Evolutionary conservation across 768 basidiomycete species (phyloP).

Genomic region (Crassisporium funariophilum): DNA sequence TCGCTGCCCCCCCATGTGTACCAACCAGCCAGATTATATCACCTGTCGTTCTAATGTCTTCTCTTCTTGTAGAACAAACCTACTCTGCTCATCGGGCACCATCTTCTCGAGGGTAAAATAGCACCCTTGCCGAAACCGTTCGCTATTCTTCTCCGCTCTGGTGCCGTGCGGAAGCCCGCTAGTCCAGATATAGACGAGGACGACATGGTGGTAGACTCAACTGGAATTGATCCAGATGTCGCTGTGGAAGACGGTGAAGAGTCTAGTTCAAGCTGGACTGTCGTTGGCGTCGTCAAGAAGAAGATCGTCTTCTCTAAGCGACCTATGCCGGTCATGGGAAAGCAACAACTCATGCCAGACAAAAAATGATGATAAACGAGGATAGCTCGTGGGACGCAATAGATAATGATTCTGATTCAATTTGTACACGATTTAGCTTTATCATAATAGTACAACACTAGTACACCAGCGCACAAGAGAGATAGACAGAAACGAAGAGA

Average conservation of each 20-base stretch:
- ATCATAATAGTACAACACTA: slow-evolving; percentile 8
- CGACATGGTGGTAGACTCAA: slow-evolving; percentile 21
- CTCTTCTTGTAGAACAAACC: slow-evolving; percentile 61
- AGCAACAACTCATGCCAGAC: slow-evolving; percentile 3
- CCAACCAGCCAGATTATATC: neutral
- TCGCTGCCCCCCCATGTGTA: too few species aligned
- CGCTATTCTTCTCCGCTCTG: slow-evolving; percentile 64
- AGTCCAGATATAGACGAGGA: slow-evolving; percentile 19
- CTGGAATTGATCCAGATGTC: slow-evolving; percentile 5
- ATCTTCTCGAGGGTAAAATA: slow-evolving; percentile 88
- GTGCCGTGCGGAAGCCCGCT: slow-evolving; percentile 11
- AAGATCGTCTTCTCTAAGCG: slow-evolving; percentile 85
- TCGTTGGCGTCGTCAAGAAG: slow-evolving; percentile 72
- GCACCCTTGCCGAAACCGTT: slow-evolving; percentile 75
- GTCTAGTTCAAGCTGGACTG: slow-evolving; percentile 49
- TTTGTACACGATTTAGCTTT: neutral
- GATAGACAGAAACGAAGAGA: neutral
- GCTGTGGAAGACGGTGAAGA: slow-evolving; percentile 2
- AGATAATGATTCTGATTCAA: neutral
- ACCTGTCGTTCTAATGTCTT: neutral
- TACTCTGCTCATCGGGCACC: slow-evolving; percentile 82
- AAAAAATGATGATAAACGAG: neutral
- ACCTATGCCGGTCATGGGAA: slow-evolving; percentile 68
- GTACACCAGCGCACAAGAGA: slow-evolving; percentile 7
- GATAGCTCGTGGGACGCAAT: neutral